Conservation (phyloP, 805 yeast genomes). For the Kazachstania psychrophila region DNA sequence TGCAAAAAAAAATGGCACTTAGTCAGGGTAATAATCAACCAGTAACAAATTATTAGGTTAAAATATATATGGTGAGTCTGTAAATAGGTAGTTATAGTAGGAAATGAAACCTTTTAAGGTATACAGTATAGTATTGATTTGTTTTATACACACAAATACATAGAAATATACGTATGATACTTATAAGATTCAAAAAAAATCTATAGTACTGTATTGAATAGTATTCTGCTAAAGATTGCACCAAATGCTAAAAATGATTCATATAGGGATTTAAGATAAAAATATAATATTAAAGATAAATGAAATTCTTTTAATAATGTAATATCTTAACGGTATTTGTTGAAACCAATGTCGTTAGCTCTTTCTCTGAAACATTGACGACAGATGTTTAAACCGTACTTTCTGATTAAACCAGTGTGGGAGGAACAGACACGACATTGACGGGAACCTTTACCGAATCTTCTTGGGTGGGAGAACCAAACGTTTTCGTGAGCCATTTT, state of each 20-base stretch:
- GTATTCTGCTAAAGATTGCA: neutral
- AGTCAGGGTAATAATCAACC: neutral
- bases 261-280: neutral
- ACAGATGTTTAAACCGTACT: slow-evolving; percentile 98
- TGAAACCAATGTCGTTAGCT: slow-evolving; percentile 98
- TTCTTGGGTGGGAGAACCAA: slow-evolving; percentile 99
- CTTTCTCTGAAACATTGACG: slow-evolving; percentile 99
- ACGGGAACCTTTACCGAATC: slow-evolving; percentile 99
- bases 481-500: slow-evolving; percentile 99
- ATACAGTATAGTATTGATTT: too few relatives aligned
- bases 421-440: slow-evolving; percentile 98
- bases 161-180: neutral
- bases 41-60: neutral
- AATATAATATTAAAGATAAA: neutral
- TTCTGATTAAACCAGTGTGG: slow-evolving; percentile 99
- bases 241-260: neutral
- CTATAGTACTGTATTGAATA: neutral
- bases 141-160: too few relatives aligned
- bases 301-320: neutral
- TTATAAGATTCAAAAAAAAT: neutral
- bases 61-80: too few relatives aligned
- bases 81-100: too few relatives aligned
- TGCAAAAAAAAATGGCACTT: neutral
- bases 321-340: slow-evolving; percentile 82
- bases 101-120: too few relatives aligned